Evolutionary conservation across 495 filamentous ascomycete species (phyloP), one percentile per base, ranked within the genome.

Genomic region (Neurospora intermedia): DNA sequence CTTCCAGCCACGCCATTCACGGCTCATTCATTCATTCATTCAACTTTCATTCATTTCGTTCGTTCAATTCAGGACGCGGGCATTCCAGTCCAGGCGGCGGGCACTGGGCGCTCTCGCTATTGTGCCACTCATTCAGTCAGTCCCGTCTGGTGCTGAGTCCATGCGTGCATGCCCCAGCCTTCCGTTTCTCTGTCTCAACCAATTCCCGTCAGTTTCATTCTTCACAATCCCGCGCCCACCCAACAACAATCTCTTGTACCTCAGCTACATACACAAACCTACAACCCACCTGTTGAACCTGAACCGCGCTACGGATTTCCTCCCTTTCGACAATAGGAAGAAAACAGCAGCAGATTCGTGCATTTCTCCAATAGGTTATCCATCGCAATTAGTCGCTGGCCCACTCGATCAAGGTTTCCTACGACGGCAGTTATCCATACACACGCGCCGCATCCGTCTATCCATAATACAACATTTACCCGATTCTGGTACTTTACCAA

Each of bases 1-100:
- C 78, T 80, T 79, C 78, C 78, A 80, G 77, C 77, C 77, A 80
- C 78, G 78, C 73, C 39, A 73, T 74, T 72, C 48, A 41, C 46
- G 13, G 4, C n/a, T 18, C 39, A 8, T 69, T 71, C 48, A 31
- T 31, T 62, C 54, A 62, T 16, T 62, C 23, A 35, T 27, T 54
- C 46, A 27, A 27, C 2, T 46, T 18, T 7, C 6, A 8, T 70
- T 71, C 48, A 31, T 5, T 59, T 59, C 48, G 27, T 16, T 59
- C 23, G 16, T 13, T 54, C 46, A 27, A 31, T 62, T 31, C 54
- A 18, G 54, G 54, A 59, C 23, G 27, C 23, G 27, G 27, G 27
- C 27, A 59, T 59, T 59, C 48, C 48, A 59, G 27, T 27, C 54
- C 54, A n/a, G 35, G 35, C 35, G 4, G 35, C 35, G 35, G 43